Percentiles rank a stretch among this genome's conserved stretches.
Conservation (phyloP, 345 rosid species). For the Populus simonii region DNA sequence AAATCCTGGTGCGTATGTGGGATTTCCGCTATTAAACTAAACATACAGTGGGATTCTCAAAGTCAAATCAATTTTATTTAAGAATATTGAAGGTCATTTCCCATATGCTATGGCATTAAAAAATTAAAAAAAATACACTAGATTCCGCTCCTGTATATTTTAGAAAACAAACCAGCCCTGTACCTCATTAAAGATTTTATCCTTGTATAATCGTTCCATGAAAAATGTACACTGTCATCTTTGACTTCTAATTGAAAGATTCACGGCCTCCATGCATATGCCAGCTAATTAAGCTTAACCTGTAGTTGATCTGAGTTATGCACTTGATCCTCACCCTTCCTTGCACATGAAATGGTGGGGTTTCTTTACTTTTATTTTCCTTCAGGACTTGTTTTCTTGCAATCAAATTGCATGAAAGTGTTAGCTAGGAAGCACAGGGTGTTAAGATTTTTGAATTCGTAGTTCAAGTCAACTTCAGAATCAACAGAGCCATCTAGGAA, state of each 20-base stretch:
- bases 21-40: background rate
- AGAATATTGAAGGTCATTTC: background rate
- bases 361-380: background rate
- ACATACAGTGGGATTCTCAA: constrained; percentile 5
- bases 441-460: background rate
- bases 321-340: background rate
- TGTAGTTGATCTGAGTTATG: background rate
- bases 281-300: background rate
- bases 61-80: constrained; percentile 17
- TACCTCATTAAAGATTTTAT: too few relatives aligned
- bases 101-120: background rate
- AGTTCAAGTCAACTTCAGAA: constrained; percentile 15
- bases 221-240: too few relatives aligned
- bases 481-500: constrained; percentile 18
- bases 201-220: too few relatives aligned
- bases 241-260: too few relatives aligned
- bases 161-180: too few relatives aligned
- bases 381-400: background rate
- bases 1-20: constrained; percentile 13
- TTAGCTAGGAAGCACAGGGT: background rate
- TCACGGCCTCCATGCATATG: background rate
- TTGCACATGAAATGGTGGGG: too few relatives aligned
- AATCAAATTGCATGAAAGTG: background rate
- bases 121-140: too few relatives aligned
- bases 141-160: too few relatives aligned